Evolutionary conservation across 345 rosid species (phyloP), one percentile per base, ranked within the genome.

Genomic region (Toxicodendron radicans): DNA sequence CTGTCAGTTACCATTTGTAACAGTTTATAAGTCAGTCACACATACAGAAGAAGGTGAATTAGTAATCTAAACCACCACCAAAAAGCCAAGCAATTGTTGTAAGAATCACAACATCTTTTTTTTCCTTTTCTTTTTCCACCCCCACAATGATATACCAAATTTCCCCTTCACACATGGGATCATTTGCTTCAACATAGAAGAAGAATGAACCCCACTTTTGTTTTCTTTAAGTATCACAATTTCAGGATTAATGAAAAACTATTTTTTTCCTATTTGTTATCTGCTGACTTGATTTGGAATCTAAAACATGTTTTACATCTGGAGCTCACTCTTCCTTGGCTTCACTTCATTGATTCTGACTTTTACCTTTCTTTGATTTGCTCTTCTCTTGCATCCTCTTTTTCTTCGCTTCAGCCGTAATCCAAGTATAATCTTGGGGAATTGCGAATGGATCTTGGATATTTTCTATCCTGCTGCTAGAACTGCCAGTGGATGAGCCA

Each of bases 341-440:
- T 58, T 0, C n/a, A 59, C 51, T 60, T 84, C 71, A 81, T 79
- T 81, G 80, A 79, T 65, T 85, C 79, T 86, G 87, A 64, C 66
- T 85, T 81, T 79, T 89, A 45, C 87, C 88, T 75, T 83, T 91
- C 85, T 85, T 91, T 17, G 88, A 81, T 82, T 85, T 92, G 84
- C 78, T 87, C 83, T 93, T 95, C 78, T 93, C 98, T 79, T 89
- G 98, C 85, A 89, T 87, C 91, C 88, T 95, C 91, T 78, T 91
- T 76, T 87, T 92, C 97, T 91, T 95, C 64, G 87, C 93, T 76
- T 92, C 97, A 24, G 89, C 87, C 2, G 89, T 85, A 21, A 91
- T 82, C 99, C 99, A 95, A 8, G 84, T 81, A 78, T 95, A 92
- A 14, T 91, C 94, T 11, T 82, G 68, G 9, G 95, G 99, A 24